phyloP scores from a whole-genome alignment of 345 rosid species.

The Isatis tinctoria region DNA sequence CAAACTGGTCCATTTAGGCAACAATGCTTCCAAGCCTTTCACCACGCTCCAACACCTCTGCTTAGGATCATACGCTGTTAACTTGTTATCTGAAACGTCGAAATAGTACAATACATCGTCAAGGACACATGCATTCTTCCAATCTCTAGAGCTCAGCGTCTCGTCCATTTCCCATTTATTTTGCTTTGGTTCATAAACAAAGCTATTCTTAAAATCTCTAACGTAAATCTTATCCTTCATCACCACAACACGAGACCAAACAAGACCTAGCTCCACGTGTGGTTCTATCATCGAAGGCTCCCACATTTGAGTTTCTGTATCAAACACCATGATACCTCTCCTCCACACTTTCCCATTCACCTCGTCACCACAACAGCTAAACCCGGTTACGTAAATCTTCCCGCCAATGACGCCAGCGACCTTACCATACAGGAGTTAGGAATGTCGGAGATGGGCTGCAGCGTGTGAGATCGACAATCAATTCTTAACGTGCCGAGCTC shows the following conservation, averaged over 20 bases:
- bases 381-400: not conserved
- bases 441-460: not conserved
- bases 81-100: not conserved
- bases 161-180: not conserved
- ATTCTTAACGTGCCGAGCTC: not conserved
- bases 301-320: not conserved
- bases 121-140: not conserved
- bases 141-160: not conserved
- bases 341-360: too few species aligned
- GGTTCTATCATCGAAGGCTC: not conserved
- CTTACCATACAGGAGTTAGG: not conserved
- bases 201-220: not conserved
- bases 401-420: not conserved
- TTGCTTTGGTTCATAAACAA: not conserved
- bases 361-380: not conserved
- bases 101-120: not conserved
- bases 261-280: not conserved
- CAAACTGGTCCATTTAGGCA: not conserved
- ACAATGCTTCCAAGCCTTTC: not conserved
- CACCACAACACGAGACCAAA: not conserved
- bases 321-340: not conserved
- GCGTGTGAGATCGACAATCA: not conserved
- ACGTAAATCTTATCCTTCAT: not conserved
- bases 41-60: not conserved
- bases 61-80: not conserved